A percentile compares a stretch with the other conserved stretches of the same genome.
Conservation (phyloP, 2,329 filamentous ascomycete species). For the Ramularia collo-cygni region DNA sequence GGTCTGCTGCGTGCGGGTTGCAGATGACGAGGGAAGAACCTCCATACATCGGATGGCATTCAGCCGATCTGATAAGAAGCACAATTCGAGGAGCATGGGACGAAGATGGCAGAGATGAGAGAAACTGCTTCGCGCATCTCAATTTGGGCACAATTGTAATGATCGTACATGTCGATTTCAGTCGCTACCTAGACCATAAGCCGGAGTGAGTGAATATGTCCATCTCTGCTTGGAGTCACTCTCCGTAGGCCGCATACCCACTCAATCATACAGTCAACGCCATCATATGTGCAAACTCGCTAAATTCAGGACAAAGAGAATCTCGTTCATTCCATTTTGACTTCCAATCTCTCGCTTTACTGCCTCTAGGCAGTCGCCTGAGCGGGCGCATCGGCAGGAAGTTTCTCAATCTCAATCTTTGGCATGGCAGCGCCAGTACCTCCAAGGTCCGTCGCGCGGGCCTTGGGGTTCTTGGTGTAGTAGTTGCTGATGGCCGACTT, state of each 20-base stretch:
- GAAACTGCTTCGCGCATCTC: too few species aligned
- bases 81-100: too few species aligned
- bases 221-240: too few species aligned
- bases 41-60: too few species aligned
- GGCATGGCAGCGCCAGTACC: constrained; percentile 66
- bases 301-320: constrained; percentile 4
- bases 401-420: constrained; percentile 54
- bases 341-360: not conserved
- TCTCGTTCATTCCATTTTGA: constrained; percentile 1
- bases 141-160: too few species aligned
- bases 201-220: too few species aligned
- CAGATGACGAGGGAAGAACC: too few species aligned
- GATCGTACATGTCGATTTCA: too few species aligned
- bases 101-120: too few species aligned
- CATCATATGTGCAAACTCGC: constrained; percentile 1
- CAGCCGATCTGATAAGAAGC: too few species aligned
- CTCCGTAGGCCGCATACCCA: not conserved
- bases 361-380: constrained; percentile 6
- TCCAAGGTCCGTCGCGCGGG: constrained; percentile 65
- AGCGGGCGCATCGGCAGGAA: constrained; percentile 29
- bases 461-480: constrained; percentile 81
- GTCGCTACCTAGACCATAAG: too few species aligned
- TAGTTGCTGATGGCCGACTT: constrained; percentile 88
- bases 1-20: too few species aligned
- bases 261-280: not conserved